These are phyloP conservation scores for Sarocladiaceae sp. DNA, from an alignment of 2,329 filamentous ascomycete genomes.

Conservation along the genomic window DNA sequence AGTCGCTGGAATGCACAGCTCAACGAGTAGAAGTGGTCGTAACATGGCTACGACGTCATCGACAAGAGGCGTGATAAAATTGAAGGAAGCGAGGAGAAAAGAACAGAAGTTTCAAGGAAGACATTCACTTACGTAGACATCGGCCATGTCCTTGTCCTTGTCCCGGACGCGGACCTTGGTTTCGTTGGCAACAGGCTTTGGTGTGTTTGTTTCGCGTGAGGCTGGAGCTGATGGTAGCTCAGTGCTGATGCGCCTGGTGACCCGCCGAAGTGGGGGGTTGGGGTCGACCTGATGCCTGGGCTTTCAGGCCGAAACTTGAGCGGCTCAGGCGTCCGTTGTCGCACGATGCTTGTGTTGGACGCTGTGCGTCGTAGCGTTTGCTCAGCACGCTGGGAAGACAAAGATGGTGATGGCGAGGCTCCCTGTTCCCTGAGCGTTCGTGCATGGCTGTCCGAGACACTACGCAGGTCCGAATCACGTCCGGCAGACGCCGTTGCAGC, in stretches of 20 bases:
- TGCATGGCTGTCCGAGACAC: constrained; percentile 30
- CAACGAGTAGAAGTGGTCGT: background rate
- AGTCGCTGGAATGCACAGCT: constrained; percentile 13
- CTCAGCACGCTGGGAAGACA: constrained; percentile 12
- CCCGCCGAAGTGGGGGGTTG: constrained; percentile 66
- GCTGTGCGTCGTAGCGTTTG: constrained; percentile 35
- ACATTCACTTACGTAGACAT: constrained; percentile 77
- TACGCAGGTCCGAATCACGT: constrained; percentile 19
- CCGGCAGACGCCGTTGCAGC: constrained; percentile 8
- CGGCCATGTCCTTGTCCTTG: constrained; percentile 69
- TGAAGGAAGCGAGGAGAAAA: background rate
- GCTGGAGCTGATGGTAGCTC: constrained; percentile 49
- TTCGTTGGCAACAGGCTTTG: constrained; percentile 69
- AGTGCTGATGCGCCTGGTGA: constrained; percentile 65
- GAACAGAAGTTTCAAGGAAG: background rate
- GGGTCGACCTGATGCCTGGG: constrained; percentile 41
- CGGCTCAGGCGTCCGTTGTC: constrained; percentile 50
- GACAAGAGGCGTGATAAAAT: too few relatives aligned
- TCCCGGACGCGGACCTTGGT: constrained; percentile 67
- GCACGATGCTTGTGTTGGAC: constrained; percentile 52
- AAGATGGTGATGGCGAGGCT: constrained; percentile 6
- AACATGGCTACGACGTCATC: background rate
- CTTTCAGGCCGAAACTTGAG: constrained; percentile 59
- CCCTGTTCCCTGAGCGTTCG: background rate
- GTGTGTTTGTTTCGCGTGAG: constrained; percentile 33